A percentile compares a stretch with the other conserved stretches of the same genome.
Conservation (phyloP, 2,329 filamentous ascomycete species). For the Zymoseptoria pseudotritici region DNA sequence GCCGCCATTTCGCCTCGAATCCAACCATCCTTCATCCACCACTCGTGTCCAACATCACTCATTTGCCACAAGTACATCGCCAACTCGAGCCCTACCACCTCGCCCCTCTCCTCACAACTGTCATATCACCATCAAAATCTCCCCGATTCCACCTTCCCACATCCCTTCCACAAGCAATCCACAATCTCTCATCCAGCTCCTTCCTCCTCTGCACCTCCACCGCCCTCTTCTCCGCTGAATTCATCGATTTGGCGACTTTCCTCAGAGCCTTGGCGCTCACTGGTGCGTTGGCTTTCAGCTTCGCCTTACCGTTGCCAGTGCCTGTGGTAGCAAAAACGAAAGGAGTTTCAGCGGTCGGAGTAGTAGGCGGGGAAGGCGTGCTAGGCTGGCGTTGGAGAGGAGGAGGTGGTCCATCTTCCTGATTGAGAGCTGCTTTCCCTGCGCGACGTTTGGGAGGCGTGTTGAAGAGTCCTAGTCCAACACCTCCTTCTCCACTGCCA, state of each 20-base stretch:
- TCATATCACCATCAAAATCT: slow-evolving; percentile 26
- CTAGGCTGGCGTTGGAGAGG: not conserved
- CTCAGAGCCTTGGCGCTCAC: not conserved
- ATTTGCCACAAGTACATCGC: not conserved
- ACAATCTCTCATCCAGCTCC: slow-evolving; percentile 23
- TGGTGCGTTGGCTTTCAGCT: not conserved
- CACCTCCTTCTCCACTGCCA: not conserved
- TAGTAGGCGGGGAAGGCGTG: not conserved
- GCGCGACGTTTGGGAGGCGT: slow-evolving; percentile 2
- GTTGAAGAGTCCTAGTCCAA: slow-evolving; percentile 9
- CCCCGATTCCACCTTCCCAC: slow-evolving; percentile 29
- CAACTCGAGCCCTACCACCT: not conserved
- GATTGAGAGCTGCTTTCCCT: not conserved
- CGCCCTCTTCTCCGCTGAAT: slow-evolving; percentile 9
- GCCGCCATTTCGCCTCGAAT: not conserved
- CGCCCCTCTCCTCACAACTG: not conserved
- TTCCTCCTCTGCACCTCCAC: slow-evolving; percentile 10
- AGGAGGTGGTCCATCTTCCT: not conserved
- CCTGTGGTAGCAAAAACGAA: not conserved
- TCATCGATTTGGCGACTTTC: not conserved
- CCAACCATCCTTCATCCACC: not conserved
- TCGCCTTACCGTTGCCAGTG: not conserved
- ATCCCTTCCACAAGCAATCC: slow-evolving; percentile 27
- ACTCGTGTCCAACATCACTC: not conserved
- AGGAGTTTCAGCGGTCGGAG: not conserved